Base-by-base conservation (phyloP, 108 stramenopile species). In the Skeletonema potamos region DNA sequence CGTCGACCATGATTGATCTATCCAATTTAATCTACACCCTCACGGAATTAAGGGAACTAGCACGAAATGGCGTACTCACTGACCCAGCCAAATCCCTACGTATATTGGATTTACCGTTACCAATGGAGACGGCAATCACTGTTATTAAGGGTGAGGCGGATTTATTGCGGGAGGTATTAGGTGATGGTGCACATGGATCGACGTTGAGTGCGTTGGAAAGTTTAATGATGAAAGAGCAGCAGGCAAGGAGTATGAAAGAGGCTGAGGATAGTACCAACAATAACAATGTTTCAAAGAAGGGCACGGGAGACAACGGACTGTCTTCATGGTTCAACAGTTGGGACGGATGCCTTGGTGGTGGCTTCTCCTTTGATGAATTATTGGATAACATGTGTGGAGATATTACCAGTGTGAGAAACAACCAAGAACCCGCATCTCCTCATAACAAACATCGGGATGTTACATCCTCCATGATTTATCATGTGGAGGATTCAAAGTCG, bases 21-120 rank as follows among this genome's bases (percentile, higher is more conserved):
- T 70, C 81, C 27, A 36, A 75, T 8, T 56, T 86, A 27, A 84
- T 88, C 56, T 88, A 88, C 67, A 69, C 80, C 58, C 65, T 88
- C 15, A 72, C 84, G 6, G 84, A 86, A 39, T 37, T 88, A 24
- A 81, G 87, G 15, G 82, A 78, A 1, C 37, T 88, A 51, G 82
- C 77, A 26, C 77, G 85, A 0, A 72, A 76, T 30, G 84, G 82
- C 2, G 59, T 75, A 27, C 51, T 68, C 9, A 62, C 56, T 24
- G 36, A 70, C 18, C 73, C 82, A 32, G 54, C 62, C 13, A 61
- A 61, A 61, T 77, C 76, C 11, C 27, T 55, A 13, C 64, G 77
- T 26, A 62, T 78, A 28, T 30, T 83, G 32, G 54, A 83, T 39
- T 56, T 68, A 39, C 87, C 85, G 3, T 56, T 86, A 24, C 81